Evolutionary conservation across 1,284 basidiomycete species (phyloP).

Genomic region (Bondarzewia mesenterica): DNA sequence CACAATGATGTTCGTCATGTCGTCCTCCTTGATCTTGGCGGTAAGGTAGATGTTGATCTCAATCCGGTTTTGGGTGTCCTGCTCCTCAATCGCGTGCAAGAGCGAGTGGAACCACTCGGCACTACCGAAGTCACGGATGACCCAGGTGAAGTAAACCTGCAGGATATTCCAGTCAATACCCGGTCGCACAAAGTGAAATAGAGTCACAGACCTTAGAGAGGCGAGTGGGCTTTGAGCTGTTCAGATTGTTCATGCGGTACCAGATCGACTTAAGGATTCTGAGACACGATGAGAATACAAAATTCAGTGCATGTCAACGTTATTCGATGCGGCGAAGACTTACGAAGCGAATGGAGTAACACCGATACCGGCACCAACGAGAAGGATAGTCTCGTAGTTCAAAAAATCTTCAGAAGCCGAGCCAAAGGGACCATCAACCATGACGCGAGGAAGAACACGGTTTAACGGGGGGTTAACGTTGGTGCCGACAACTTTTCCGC

Average conservation of each 20-base stretch:
- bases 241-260: conserved; percentile 86
- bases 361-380: conserved; percentile 87
- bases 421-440: conserved; percentile 87
- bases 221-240: conserved; percentile 61
- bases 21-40: conserved; percentile 79
- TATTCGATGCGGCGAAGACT: too few species aligned
- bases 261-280: conserved; percentile 89
- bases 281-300: conserved; percentile 9
- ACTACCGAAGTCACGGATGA: conserved; percentile 79
- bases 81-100: conserved; percentile 84
- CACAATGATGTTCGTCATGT: conserved; percentile 84
- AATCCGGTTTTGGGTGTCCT: conserved; percentile 74
- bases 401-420: conserved; percentile 80
- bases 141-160: conserved; percentile 74
- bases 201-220: conserved; percentile 47
- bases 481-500: conserved; percentile 53
- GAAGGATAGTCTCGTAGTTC: conserved; percentile 78
- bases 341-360: conserved; percentile 89
- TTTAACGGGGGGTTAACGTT: conserved; percentile 54
- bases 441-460: conserved; percentile 74
- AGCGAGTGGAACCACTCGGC: conserved; percentile 95
- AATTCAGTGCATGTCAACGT: too few species aligned
- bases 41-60: conserved; percentile 92
- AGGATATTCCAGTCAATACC: too few species aligned
- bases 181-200: not conserved